Evolutionary conservation across 306 rosid species (phyloP), one percentile per base, ranked within the genome.

Genomic region (Cyclanthera cordifolia): DNA sequence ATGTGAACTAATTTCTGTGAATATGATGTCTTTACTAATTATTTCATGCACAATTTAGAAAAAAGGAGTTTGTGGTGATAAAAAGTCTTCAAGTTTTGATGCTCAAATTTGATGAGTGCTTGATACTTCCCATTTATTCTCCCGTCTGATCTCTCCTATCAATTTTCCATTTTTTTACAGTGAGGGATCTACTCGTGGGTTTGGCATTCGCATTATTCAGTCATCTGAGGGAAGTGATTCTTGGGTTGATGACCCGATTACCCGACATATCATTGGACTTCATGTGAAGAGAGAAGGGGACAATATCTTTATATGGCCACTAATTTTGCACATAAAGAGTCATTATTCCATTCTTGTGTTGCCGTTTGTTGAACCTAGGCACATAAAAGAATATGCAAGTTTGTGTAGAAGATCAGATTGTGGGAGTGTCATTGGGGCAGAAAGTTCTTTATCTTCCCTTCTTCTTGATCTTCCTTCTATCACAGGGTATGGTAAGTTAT

Each of bases 401-500:
- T 77, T 90, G 48, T 84, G 91, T 73, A 83, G 85, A 72, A 84
- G 85, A 82, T 74, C 96, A 52, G 87, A 83, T 79, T 87, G 99
- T 65, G 96, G 96, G 71, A 87, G 72, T 79, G 86, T 88, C 72
- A 74, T 83, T 76, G 91, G 88, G 43, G 77, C 73, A 32, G 96
- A 90, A 75, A 83, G 82, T 73, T 82, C 85, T 74, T 79, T 93
- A 57, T 90, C 99, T 71, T 87, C 96, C 45, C 87, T 93, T 65
- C 83, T 93, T 76, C 83, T 93, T 55, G 84, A 86, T 74, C 90
- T 87, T 80, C 96, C 91, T 1, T 90, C 95, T 78, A 84, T 93
- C 88, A 93, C 99, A 86, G n/a, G 99, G 99, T 93, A 90, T 70
- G 91, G 82, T 81, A 85, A 81, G 85, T 89, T 89, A 80, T 80